These are phyloP conservation scores for Podospora conica DNA, from an alignment of 495 filamentous ascomycete species.

Conservation along the genomic window DNA sequence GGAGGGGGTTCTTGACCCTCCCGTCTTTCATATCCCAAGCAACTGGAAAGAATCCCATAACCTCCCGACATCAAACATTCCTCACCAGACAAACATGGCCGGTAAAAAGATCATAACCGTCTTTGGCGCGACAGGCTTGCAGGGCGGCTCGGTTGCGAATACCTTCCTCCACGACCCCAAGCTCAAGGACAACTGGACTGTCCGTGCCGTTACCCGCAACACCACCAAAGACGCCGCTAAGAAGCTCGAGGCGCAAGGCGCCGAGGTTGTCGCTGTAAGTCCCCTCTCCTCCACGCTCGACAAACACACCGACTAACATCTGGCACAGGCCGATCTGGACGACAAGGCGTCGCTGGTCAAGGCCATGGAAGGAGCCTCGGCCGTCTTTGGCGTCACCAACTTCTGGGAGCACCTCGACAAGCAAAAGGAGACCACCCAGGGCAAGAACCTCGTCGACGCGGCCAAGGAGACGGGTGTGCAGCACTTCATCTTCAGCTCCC, in stretches of 20 bases:
- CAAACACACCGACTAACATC: slow-evolving; percentile 12
- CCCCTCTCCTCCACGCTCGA: slow-evolving; percentile 19
- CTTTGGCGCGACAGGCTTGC: slow-evolving; percentile 58
- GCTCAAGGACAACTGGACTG: slow-evolving; percentile 16
- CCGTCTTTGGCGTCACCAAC: slow-evolving; percentile 45
- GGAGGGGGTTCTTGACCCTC: neutral
- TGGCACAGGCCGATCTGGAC: slow-evolving; percentile 32
- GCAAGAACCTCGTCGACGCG: slow-evolving; percentile 44
- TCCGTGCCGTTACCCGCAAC: slow-evolving; percentile 55
- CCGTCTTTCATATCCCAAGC: too few relatives aligned
- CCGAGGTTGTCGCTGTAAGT: slow-evolving; percentile 37
- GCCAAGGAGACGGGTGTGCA: slow-evolving; percentile 39
- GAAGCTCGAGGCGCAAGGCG: slow-evolving; percentile 28
- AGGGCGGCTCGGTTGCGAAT: slow-evolving; percentile 54
- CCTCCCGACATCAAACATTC: neutral
- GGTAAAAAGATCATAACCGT: slow-evolving; percentile 40
- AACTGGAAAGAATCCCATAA: too few relatives aligned
- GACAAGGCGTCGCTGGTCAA: slow-evolving; percentile 37
- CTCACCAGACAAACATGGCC: neutral
- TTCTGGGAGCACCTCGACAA: slow-evolving; percentile 31
- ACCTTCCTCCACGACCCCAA: slow-evolving; percentile 45
- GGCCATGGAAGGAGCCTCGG: slow-evolving; percentile 40
- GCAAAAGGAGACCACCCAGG: slow-evolving; percentile 37
- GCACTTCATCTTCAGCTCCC: slow-evolving; percentile 44
- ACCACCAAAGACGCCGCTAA: slow-evolving; percentile 38